Percentiles rank a stretch among this genome's conserved stretches.
Conservation (phyloP, 352 stramenopile genomes). For the Thalassiosira delicatula region DNA sequence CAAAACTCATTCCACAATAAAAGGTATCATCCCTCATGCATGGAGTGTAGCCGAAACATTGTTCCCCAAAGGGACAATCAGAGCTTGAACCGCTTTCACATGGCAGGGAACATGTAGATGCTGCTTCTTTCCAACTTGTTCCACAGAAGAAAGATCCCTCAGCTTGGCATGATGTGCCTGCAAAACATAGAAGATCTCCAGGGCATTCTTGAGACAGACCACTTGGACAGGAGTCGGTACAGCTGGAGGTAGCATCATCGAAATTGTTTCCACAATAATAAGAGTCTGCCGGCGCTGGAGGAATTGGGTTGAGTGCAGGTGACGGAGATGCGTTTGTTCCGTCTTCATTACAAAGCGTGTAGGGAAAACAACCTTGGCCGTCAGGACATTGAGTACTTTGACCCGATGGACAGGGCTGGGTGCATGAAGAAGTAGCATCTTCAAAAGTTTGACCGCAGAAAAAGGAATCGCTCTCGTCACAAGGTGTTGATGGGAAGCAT, state of each 20-base stretch:
- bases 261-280: constrained; percentile 47
- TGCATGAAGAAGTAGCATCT: constrained; percentile 49
- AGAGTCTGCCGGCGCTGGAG: constrained; percentile 23
- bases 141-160: constrained; percentile 33
- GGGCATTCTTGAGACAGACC: constrained; percentile 39
- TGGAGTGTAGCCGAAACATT: background rate
- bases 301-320: background rate
- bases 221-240: constrained; percentile 35
- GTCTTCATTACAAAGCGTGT: constrained; percentile 48
- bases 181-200: constrained; percentile 41
- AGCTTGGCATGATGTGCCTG: constrained; percentile 33
- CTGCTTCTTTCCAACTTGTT: constrained; percentile 56
- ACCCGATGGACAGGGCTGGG: constrained; percentile 47
- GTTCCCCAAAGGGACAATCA: constrained; percentile 32
- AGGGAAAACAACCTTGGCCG: constrained; percentile 54
- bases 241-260: constrained; percentile 34
- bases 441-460: constrained; percentile 64
- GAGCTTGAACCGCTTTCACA: constrained; percentile 46
- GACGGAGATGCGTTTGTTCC: constrained; percentile 11
- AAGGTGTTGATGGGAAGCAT: constrained; percentile 66
- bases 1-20: constrained; percentile 52
- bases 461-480: constrained; percentile 54
- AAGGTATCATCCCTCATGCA: constrained; percentile 41
- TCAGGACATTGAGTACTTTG: constrained; percentile 54
- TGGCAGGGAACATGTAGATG: constrained; percentile 37